Evolutionary conservation across 257 asterid genomes (phyloP).

Genomic region (Anisodus tanguticus): DNA sequence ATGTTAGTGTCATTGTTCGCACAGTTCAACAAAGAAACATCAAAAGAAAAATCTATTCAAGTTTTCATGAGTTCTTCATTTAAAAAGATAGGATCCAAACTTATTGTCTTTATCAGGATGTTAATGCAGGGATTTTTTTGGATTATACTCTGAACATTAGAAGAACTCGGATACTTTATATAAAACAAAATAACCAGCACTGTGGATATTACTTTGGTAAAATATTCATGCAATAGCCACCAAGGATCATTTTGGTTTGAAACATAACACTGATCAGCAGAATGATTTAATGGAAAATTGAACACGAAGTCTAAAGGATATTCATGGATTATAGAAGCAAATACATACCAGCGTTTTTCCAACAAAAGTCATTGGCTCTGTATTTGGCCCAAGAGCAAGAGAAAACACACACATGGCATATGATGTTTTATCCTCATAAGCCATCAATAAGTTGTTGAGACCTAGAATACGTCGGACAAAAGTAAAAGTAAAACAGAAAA

Average conservation of each 20-base stretch:
- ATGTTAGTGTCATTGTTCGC: not conserved
- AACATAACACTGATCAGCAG: not conserved
- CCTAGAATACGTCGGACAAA: slow-evolving; percentile 48
- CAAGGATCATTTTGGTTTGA: not conserved
- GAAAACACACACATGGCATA: slow-evolving; percentile 94
- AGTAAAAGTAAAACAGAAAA: not conserved
- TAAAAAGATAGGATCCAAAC: not conserved
- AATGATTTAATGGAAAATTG: not conserved
- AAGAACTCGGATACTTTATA: not conserved
- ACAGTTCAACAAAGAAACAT: not conserved
- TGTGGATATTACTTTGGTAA: not conserved
- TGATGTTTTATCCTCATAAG: slow-evolving; percentile 94
- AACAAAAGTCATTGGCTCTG: slow-evolving; percentile 78
- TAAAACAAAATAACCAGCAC: not conserved
- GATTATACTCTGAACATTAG: not conserved
- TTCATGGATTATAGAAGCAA: not conserved
- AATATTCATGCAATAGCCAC: not conserved
- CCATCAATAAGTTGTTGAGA: slow-evolving; percentile 85
- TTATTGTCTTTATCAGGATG: not conserved
- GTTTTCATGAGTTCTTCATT: not conserved
- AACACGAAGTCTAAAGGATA: not conserved
- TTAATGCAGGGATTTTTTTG: not conserved
- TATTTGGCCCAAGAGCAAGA: slow-evolving; percentile 80
- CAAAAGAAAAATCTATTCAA: not conserved
- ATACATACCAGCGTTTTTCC: slow-evolving; percentile 77